Percentiles rank a stretch among this genome's conserved stretches.
Evolutionary conservation across 129 eudicot species (phyloP).

Genomic region (Silybum marianum): DNA sequence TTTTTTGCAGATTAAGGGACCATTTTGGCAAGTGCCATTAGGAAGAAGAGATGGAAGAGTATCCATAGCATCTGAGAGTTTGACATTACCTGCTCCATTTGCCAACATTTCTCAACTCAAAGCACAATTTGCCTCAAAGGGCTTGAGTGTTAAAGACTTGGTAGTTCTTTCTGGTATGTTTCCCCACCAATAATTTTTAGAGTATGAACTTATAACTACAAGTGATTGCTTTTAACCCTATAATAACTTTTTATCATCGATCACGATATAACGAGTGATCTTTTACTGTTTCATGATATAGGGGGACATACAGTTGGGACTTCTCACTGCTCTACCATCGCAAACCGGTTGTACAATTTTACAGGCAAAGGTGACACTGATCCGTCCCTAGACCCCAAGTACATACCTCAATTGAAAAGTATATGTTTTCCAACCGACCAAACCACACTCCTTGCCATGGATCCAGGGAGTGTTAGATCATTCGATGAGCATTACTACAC

Average conservation of each 20-base stretch:
- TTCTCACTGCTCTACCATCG: conserved; percentile 54
- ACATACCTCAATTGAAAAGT: conserved; percentile 36
- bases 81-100: conserved; percentile 47
- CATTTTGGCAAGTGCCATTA: conserved; percentile 57
- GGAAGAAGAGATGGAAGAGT: conserved; percentile 79
- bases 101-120: conserved; percentile 42
- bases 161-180: conserved; percentile 58
- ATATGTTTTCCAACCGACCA: conserved; percentile 47
- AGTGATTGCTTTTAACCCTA: too few species aligned
- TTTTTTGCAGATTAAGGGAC: conserved; percentile 46
- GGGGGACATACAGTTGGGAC: conserved; percentile 75
- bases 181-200: not conserved
- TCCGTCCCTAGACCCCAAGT: conserved; percentile 60
- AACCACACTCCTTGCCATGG: conserved; percentile 25
- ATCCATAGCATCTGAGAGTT: conserved; percentile 36
- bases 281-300: not conserved
- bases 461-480: too few species aligned
- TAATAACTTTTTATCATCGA: too few species aligned
- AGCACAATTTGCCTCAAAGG: conserved; percentile 39
- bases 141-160: conserved; percentile 58
- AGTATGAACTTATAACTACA: too few species aligned
- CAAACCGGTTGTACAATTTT: conserved; percentile 66
- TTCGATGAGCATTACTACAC: conserved; percentile 35
- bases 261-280: too few species aligned
- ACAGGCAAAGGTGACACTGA: conserved; percentile 68